Conservation (phyloP, 2,329 filamentous ascomycete genomes). For the Curvularia sp. region DNA sequence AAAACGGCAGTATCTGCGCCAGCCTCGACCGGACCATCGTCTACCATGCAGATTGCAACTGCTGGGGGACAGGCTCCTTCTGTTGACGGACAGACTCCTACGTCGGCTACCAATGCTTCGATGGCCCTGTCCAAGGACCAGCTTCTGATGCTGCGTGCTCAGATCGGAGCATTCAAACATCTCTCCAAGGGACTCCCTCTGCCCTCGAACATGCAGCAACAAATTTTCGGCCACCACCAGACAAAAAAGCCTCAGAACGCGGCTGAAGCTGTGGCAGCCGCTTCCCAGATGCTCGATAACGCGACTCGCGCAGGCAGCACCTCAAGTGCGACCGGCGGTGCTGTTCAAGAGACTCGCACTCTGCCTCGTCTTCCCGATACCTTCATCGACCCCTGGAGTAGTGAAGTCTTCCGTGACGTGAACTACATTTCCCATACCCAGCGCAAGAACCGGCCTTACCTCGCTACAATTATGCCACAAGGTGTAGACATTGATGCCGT, state of each 20-base stretch:
- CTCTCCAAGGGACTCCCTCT: constrained; percentile 87
- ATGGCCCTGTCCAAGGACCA: constrained; percentile 67
- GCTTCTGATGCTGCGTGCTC: constrained; percentile 76
- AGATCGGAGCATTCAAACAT: constrained; percentile 91
- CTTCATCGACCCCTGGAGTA: constrained; percentile 56
- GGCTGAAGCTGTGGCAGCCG: constrained; percentile 52
- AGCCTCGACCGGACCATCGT: constrained; percentile 34
- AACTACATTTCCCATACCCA: constrained; percentile 80
- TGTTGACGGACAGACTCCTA: constrained; percentile 52
- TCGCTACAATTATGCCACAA: constrained; percentile 87
- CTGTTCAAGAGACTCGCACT: constrained; percentile 41
- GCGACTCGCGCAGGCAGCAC: constrained; percentile 51
- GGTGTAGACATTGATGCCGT: constrained; percentile 81
- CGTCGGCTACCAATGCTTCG: constrained; percentile 36
- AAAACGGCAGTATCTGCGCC: constrained; percentile 27
- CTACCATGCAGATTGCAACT: constrained; percentile 35
- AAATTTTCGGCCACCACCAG: constrained; percentile 77
- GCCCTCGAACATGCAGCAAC: constrained; percentile 78
- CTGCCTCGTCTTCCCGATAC: constrained; percentile 58
- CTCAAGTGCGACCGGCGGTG: constrained; percentile 52
- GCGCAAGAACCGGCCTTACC: constrained; percentile 77
- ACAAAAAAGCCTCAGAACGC: constrained; percentile 57
- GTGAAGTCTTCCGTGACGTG: constrained; percentile 64
- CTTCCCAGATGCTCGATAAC: constrained; percentile 61
- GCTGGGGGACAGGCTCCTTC: constrained; percentile 36